phyloP scores from a whole-genome alignment of 257 asterid species.

The Solanum lycopersicoides region DNA sequence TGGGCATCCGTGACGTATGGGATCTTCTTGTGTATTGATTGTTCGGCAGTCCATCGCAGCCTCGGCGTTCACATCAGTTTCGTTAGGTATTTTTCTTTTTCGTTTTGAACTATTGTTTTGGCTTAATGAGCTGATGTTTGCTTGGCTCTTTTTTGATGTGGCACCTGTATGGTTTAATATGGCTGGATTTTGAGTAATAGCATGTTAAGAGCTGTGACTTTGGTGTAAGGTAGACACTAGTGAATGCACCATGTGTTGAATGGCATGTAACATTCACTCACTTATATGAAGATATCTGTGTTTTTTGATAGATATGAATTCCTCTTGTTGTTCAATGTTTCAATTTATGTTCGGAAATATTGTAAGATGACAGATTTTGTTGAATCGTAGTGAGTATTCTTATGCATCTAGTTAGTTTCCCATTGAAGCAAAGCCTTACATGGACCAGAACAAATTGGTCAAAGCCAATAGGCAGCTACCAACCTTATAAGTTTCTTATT shows the following conservation, averaged over 20 bases:
- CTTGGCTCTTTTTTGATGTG: neutral
- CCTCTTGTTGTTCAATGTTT: neutral
- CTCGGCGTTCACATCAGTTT: constrained; percentile 96
- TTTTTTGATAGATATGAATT: neutral
- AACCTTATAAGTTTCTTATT: neutral
- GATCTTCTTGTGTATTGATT: constrained; percentile 89
- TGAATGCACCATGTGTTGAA: neutral
- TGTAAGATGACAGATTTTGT: neutral
- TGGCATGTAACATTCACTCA: neutral
- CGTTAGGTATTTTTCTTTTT: constrained; percentile 43
- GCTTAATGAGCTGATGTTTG: neutral
- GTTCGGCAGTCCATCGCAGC: constrained; percentile 90
- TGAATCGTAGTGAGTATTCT: neutral
- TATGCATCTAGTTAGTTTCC: neutral
- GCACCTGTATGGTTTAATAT: neutral
- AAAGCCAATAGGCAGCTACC: neutral
- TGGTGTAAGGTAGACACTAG: neutral
- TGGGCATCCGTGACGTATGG: constrained; percentile 99
- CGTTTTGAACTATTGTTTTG: neutral
- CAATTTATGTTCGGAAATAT: neutral
- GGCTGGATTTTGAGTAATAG: neutral
- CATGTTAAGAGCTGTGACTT: neutral
- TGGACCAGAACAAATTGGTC: neutral
- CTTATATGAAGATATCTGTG: neutral
- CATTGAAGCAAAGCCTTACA: neutral